Base-by-base conservation (phyloP, 495 filamentous ascomycete genomes). In the Paragyromitra xinjiangensis region DNA sequence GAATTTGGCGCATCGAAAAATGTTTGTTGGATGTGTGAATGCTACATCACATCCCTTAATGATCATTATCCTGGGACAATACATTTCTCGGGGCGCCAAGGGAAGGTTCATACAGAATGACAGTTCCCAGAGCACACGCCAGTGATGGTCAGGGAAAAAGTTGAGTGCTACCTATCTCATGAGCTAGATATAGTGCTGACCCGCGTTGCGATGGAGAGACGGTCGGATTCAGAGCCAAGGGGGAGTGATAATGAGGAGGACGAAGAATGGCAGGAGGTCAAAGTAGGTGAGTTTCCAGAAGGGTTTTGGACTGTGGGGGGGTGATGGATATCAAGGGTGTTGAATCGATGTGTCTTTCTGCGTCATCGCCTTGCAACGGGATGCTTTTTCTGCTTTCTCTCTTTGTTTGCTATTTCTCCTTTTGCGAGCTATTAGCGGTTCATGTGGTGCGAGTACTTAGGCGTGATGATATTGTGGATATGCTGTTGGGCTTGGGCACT, bases 81-180 rank as follows among this genome's bases (percentile, higher is more conserved):
- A 53, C 19, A 53, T 53, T 53, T 39, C 40, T 39, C 14, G 40
- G 40, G 56, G 16, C 40, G 14, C 42, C 56, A 51, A 26, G 68
- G 68, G 3, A 71, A 62, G 56, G 42, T 71, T n/a, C 40, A 63
- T 39, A 1, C 68, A 4, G 55, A 56, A 19, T 71, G 68, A 26
- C 22, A 24, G 11, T 64, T 64, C 40, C 61, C 37, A 2, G 37
- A 40, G 37, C 7, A 26, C 39, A 64, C 61, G 37, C 39, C 61
- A 7, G 39, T 16, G 37, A 6, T 2, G 1, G 39, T 64, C 2
- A 24, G 40, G 40, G 40, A 26, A 19, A 9, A 12, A 1, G 19
- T 53, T n/a, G 68, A 51, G 42, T 14, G 6, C 11, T 29, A 8
- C 22, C 24, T 71, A 6, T 26, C 34, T 1, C 39, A 71, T 63